Base-by-base conservation (phyloP, 2,329 filamentous ascomycete species). In the Claviceps maximensis region DNA sequence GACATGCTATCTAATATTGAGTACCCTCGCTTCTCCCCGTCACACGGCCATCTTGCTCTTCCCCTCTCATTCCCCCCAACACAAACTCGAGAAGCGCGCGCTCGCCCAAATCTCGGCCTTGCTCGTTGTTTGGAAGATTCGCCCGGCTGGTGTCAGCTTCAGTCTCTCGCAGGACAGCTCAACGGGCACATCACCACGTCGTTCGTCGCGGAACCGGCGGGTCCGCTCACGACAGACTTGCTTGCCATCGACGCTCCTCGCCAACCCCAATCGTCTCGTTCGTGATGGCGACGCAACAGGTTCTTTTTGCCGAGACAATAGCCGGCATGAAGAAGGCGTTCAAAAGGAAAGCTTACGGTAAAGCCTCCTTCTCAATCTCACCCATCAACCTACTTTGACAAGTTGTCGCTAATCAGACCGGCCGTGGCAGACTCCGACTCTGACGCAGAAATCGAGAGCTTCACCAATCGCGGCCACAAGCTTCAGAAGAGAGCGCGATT, bases 391-490 rank as follows among this genome's bases (percentile, higher is more conserved):
- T 12, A 6, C 42, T 6, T 19, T 3, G 19, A n/a, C 31, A 19
- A 21, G 4, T 51, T 21, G 50, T 46, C 23, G 50, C 59, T 63
- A 56, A 62, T 62, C 47, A 41, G 53, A 47, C 41, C 56, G 47
- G 47, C 58, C 53, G 47, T 51, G 53, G 41, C 68, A 89, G 87
- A 88, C 57, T 87, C 83, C 60, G 87, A 90, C 65, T 87, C 85
- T 54, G 87, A 91, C 67, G 82, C 83, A 55, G 78, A 81, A 52
- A 82, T 89, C 60, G 77, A 83, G 55, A 75, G 78, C 60, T 79
- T 78, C 60, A 84, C 82, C 54, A 89, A 89, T 67, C 83, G 86
- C 63, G 86, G 85, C 56, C 81, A 88, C 67, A 91, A 90, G 66
- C 74, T 91, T 47, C 87, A 89, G 73, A 86, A 82, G 66, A 78